A percentile compares a stretch with the other conserved stretches of the same genome.
phyloP scores from a whole-genome alignment of 768 basidiomycete genomes.

The Clitopilus passeckerianus region DNA sequence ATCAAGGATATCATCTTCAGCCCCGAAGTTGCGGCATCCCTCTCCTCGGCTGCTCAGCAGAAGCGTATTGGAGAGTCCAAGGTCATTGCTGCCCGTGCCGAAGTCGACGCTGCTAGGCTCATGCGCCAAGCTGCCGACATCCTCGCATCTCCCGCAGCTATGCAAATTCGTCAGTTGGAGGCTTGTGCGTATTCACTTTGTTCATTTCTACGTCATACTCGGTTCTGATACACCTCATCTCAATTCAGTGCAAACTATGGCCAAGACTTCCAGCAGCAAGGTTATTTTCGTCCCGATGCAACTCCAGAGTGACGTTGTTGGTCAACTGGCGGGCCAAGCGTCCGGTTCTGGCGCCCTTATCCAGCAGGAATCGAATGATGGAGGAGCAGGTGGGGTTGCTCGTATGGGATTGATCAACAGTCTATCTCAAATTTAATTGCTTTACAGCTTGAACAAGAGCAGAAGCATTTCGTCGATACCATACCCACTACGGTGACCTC shows the following conservation, averaged over 20 bases:
- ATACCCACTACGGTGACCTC: neutral
- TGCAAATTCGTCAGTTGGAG: conserved; percentile 97
- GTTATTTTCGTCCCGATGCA: conserved; percentile 96
- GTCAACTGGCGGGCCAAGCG: conserved; percentile 35
- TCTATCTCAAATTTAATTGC: conserved; percentile 37
- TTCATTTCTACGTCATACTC: conserved; percentile 9
- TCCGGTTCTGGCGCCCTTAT: conserved; percentile 22
- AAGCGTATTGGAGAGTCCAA: conserved; percentile 97
- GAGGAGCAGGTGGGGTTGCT: conserved; percentile 32
- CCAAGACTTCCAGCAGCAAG: conserved; percentile 82
- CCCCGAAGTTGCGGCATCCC: conserved; percentile 80
- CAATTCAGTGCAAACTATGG: conserved; percentile 79
- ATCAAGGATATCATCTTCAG: conserved; percentile 95
- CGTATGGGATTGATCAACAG: conserved; percentile 51
- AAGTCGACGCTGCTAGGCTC: conserved; percentile 90
- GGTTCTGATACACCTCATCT: neutral
- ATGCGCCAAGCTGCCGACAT: conserved; percentile 98
- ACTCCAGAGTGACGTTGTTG: conserved; percentile 67
- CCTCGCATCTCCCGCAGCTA: conserved; percentile 89
- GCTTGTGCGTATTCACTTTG: conserved; percentile 38
- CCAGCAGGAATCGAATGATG: conserved; percentile 26
- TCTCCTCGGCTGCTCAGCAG: conserved; percentile 94
- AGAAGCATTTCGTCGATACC: neutral
- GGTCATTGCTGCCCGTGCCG: conserved; percentile 92
- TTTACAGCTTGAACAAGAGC: neutral